These are phyloP conservation scores for Rhizophagus prolifer DNA, from an alignment of 192 early-diverging fungal species.

Conservation along the genomic window DNA sequence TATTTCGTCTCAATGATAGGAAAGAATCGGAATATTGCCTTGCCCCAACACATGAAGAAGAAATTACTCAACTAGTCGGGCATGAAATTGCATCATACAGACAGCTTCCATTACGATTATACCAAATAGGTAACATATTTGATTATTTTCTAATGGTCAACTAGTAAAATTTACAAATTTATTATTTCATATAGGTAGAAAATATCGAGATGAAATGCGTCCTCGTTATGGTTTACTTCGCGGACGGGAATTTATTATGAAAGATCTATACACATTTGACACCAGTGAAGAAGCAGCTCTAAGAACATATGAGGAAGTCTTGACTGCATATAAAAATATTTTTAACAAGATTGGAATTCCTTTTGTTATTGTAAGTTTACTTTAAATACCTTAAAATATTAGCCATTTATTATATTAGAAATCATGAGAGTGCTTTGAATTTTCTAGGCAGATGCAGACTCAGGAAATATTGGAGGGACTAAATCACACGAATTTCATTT, in stretches of 20 bases:
- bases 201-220: conserved; percentile 83
- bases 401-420: background rate
- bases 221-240: conserved; percentile 82
- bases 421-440: background rate
- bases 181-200: conserved; percentile 46
- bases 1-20: conserved; percentile 81
- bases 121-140: conserved; percentile 66
- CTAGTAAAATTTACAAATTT: background rate
- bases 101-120: conserved; percentile 81
- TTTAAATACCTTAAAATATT: conserved; percentile 7
- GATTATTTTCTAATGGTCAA: background rate
- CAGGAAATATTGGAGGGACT: conserved; percentile 88
- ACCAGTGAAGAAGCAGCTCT: conserved; percentile 61
- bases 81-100: conserved; percentile 63
- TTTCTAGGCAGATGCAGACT: conserved; percentile 61
- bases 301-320: conserved; percentile 75
- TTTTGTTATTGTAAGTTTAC: conserved; percentile 62
- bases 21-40: conserved; percentile 66
- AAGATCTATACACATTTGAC: conserved; percentile 93
- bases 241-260: conserved; percentile 94
- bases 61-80: conserved; percentile 76
- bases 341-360: conserved; percentile 77
- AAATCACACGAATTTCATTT: conserved; percentile 91
- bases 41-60: conserved; percentile 92
- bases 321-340: conserved; percentile 72